Base-by-base conservation (phyloP, 768 basidiomycete species). In the Lyophyllum shimeji region DNA sequence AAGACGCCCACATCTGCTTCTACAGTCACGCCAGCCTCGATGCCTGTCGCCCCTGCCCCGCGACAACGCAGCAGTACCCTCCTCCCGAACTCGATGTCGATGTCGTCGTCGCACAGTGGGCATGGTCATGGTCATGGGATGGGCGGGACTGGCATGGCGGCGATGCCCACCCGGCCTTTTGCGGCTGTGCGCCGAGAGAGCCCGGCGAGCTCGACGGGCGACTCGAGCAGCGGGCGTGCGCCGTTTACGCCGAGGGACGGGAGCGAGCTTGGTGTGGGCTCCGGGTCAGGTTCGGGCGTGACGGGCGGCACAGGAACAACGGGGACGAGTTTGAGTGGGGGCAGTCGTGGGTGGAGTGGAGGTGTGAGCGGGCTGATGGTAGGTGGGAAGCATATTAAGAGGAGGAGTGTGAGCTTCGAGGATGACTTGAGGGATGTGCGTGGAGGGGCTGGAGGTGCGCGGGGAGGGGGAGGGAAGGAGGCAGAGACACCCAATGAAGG, bases 191-290 rank as follows among this genome's bases (percentile, higher is more conserved):
- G 74, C 25, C 74, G 86, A 12, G 80, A 87, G 56, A 91, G 89
- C 63, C 90, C 90, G 12, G 87, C 87, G 12, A 93, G 90, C 66
- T 93, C 91, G 27, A 90, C 87, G 13, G 91, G 91, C 7, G 90
- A 88, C 65, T 92, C 90, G 56, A 93, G 89, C 58, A 89, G 85
- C 63, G 88, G 89, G 15, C 76, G 85, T 15, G 79, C 81, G 17
- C 92, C 91, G 11, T 74, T 87, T 46, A 93, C 92, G 15, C 92
- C 91, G 3, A 74, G 80, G 39, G 90, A 92, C 64, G 91, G 89
- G 23, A 90, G 89, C 60, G 91, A 93, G 50, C 63, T 81, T 50
- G 76, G 71, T 37, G 61, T 58, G 34, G 60, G 15, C 18, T 55
- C 21, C 20, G 55, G 34, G 34, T 37, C 34, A 3, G 34, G 34